phyloP scores from a whole-genome alignment of 139 green algal genomes.

The Chlorella sp. region DNA sequence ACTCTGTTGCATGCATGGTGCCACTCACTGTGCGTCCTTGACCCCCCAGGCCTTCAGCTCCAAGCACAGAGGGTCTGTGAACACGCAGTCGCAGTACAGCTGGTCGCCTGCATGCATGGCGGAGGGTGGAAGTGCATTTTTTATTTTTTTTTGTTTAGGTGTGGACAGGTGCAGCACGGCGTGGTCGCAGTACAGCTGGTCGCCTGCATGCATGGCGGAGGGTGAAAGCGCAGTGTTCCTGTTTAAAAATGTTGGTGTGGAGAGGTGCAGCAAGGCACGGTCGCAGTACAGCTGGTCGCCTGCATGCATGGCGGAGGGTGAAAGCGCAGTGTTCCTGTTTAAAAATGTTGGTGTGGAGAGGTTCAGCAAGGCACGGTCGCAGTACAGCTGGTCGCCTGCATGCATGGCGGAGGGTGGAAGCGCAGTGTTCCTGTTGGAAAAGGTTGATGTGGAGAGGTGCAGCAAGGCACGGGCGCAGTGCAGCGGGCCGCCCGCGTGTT shows the following conservation, averaged over 20 bases:
- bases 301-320: no score
- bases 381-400: neutral
- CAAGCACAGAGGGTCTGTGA: neutral
- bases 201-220: no score
- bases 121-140: neutral
- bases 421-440: no score
- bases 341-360: no score
- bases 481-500: neutral
- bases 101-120: neutral
- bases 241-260: no score
- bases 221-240: no score
- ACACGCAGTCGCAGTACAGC: constrained; percentile 15
- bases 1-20: no score
- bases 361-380: no score
- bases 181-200: neutral
- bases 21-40: neutral
- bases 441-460: no score
- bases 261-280: neutral
- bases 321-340: no score
- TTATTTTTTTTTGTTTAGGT: no score
- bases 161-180: neutral
- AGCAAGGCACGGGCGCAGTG: no score
- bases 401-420: neutral
- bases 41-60: neutral
- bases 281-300: neutral